Conservation (phyloP, 106 monocot species). For the Dioscorea dumetorum region DNA sequence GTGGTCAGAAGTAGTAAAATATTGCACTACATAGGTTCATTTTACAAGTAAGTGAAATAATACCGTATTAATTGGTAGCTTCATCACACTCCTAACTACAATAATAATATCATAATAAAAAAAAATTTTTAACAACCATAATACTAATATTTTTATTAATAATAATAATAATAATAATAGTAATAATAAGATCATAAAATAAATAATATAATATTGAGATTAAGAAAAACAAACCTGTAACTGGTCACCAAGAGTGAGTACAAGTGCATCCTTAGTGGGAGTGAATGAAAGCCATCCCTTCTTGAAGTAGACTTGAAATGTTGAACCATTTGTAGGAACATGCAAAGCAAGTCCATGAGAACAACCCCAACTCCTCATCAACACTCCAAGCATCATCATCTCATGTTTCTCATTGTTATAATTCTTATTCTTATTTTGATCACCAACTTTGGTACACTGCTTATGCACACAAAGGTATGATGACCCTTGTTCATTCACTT, state of each 20-base stretch:
- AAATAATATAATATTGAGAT: too few relatives aligned
- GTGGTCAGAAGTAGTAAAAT: too few relatives aligned
- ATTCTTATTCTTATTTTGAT: background rate
- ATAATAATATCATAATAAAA: too few relatives aligned
- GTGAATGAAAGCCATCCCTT: slow-evolving; percentile 10
- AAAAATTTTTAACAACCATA: too few relatives aligned
- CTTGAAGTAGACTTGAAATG: slow-evolving; percentile 21
- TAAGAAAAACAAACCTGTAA: slow-evolving; percentile 16
- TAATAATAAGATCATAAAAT: too few relatives aligned
- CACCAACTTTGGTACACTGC: slow-evolving; percentile 3
- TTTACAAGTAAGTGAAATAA: too few relatives aligned
- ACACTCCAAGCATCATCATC: slow-evolving; percentile 5
- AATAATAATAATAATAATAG: too few relatives aligned
- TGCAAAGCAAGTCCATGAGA: slow-evolving; percentile 19
- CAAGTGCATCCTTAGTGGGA: slow-evolving; percentile 11
- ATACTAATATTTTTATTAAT: too few relatives aligned
- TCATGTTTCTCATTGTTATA: slow-evolving; percentile 1
- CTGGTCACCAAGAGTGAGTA: slow-evolving; percentile 36
- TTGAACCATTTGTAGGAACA: slow-evolving; percentile 4
- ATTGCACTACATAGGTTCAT: too few relatives aligned
- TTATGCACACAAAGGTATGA: slow-evolving; percentile 16
- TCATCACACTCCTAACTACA: too few relatives aligned
- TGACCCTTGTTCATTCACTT: background rate
- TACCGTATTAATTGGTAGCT: too few relatives aligned
- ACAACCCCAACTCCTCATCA: slow-evolving; percentile 13